Percentiles rank a stretch among this genome's conserved stretches.
phyloP scores from a whole-genome alignment of 176 grass and related monocot species.

The Rhynchospora pubera region DNA sequence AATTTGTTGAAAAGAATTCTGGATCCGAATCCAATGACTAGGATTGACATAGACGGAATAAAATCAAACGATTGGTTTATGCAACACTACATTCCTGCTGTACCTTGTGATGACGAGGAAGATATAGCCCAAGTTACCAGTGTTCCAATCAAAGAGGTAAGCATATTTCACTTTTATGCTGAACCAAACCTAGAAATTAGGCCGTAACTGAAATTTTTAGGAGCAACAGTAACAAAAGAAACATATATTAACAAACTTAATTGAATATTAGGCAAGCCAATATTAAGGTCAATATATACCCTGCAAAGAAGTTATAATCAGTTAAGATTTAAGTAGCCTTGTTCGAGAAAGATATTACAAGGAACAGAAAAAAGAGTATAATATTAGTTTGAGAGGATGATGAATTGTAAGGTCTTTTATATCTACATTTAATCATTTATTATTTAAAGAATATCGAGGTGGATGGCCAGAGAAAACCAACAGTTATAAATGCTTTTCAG shows the following conservation, averaged over 20 bases:
- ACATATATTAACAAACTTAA: neutral
- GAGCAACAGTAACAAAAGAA: neutral
- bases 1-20: slow-evolving; percentile 66
- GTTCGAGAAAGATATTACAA: too few species aligned
- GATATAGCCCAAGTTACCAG: slow-evolving; percentile 20
- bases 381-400: too few species aligned
- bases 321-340: neutral
- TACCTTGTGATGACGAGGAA: slow-evolving; percentile 49
- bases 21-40: slow-evolving; percentile 47
- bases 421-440: neutral
- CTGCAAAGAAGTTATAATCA: neutral
- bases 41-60: slow-evolving; percentile 57
- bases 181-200: neutral
- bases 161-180: neutral
- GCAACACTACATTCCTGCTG: slow-evolving; percentile 44
- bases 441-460: slow-evolving; percentile 39
- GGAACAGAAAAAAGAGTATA: too few species aligned
- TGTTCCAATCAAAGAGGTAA: slow-evolving; percentile 53
- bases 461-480: slow-evolving; percentile 15
- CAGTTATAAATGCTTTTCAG: slow-evolving; percentile 79
- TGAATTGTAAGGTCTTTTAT: neutral
- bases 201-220: neutral
- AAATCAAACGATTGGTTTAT: slow-evolving; percentile 69
- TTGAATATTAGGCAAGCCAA: neutral
- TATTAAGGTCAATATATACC: too few species aligned